phyloP scores from a whole-genome alignment of 768 basidiomycete genomes.

The Xerocomellus dryophilus region DNA sequence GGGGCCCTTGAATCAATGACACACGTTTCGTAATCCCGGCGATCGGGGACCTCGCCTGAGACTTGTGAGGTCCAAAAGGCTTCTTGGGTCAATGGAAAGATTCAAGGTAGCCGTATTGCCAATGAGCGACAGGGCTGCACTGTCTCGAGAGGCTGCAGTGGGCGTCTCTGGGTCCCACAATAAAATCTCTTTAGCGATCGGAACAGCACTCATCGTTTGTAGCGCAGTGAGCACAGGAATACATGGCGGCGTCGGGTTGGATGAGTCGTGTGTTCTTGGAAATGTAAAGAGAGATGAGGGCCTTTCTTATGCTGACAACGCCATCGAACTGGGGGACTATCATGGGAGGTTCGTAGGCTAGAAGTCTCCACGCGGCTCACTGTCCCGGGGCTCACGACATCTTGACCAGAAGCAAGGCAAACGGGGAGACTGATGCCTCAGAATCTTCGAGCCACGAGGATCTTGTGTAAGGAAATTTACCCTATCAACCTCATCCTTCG shows the following conservation, averaged over 20 bases:
- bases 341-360: constrained; percentile 45
- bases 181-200: constrained; percentile 50
- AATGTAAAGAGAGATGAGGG: constrained; percentile 38
- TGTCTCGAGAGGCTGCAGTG: neutral
- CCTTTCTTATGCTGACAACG: constrained; percentile 33
- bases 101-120: constrained; percentile 28
- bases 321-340: constrained; percentile 56
- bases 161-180: constrained; percentile 42
- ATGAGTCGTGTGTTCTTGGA: constrained; percentile 41
- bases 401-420: constrained; percentile 46
- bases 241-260: constrained; percentile 55
- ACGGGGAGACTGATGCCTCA: constrained; percentile 54
- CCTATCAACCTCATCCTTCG: constrained; percentile 29
- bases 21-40: constrained; percentile 52
- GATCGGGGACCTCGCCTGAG: constrained; percentile 47
- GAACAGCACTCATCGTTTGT: constrained; percentile 41
- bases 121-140: constrained; percentile 7
- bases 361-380: constrained; percentile 52
- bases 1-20: constrained; percentile 68
- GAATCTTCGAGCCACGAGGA: constrained; percentile 29
- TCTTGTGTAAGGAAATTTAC: constrained; percentile 35
- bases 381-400: constrained; percentile 52
- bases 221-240: constrained; percentile 59
- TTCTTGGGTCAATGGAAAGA: constrained; percentile 38
- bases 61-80: constrained; percentile 37